phyloP scores from a whole-genome alignment of 345 rosid genomes.

The Eucalyptus melliodora region DNA sequence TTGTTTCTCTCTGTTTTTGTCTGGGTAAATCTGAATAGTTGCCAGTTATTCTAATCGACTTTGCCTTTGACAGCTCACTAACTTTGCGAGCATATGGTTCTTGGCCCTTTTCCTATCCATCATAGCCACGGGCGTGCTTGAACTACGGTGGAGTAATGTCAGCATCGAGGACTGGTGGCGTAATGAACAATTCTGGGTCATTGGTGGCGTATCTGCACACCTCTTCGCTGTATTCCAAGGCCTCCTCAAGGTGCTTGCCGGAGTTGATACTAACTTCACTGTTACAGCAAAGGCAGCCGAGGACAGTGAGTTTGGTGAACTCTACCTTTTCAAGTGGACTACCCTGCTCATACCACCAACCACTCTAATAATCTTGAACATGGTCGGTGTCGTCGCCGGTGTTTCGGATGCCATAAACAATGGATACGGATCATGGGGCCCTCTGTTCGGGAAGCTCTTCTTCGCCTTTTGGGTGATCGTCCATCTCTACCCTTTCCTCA shows the following conservation, averaged over 20 bases:
- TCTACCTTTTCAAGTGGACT: conserved; percentile 96
- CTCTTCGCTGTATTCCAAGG: conserved; percentile 96
- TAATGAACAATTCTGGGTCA: conserved; percentile 98
- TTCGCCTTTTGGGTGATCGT: conserved; percentile 90
- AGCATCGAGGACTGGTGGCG: conserved; percentile 92
- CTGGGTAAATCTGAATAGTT: not conserved
- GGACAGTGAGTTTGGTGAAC: conserved; percentile 79
- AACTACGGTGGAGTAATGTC: conserved; percentile 87
- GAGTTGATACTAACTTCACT: conserved; percentile 92
- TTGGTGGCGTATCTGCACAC: conserved; percentile 94
- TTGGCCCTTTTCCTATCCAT: conserved; percentile 82
- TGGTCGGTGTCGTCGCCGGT: conserved; percentile 94
- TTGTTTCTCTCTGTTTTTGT: not conserved
- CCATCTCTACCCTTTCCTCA: conserved; percentile 95
- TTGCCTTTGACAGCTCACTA: conserved; percentile 43
- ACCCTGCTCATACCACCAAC: conserved; percentile 95
- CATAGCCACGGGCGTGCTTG: conserved; percentile 74
- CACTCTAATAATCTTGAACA: conserved; percentile 78
- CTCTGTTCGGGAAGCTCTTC: conserved; percentile 85
- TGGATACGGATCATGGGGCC: conserved; percentile 90
- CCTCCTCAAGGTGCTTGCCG: conserved; percentile 88
- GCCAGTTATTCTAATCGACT: not conserved
- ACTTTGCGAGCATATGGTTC: conserved; percentile 83
- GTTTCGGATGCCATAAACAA: conserved; percentile 82
- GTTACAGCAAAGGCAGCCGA: conserved; percentile 82